Evolutionary conservation across 179 eudicot species (phyloP), one percentile per base, ranked within the genome.

Genomic region (Actinidia arguta): DNA sequence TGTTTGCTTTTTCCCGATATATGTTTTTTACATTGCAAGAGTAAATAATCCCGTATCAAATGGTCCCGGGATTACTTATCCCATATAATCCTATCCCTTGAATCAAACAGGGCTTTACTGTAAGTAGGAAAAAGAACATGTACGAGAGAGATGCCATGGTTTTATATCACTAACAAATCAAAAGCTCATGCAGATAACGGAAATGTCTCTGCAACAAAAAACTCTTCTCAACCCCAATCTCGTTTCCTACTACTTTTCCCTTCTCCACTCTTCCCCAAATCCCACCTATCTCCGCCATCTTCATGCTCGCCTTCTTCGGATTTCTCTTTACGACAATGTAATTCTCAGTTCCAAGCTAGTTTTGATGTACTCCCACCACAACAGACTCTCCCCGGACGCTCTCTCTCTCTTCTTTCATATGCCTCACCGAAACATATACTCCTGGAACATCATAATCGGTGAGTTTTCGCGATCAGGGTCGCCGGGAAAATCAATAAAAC

Each of bases 391-490:
- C 12, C 48, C 62, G 18, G 79, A 76, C 62, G 42, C 87, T 70
- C 12, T 82, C 5, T 72, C 69, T 13, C 56, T 82, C 72, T 88
- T 88, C 78, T 59, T 79, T 1, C 83, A 79, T 39, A 82, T 83
- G 11, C 81, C 82, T 3, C 79, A 80, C 63, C 73, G 71, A 61
- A 84, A 62, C 79, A 82, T 85, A 20, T 47, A 80, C 69, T 82
- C 87, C 31, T 88, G 91, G 89, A 86, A 88, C 82, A 82, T 87
- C 44, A 56, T 88, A 1, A 88, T 86, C 10, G 87, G 66, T 14
- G 82, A 78, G 56, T 64, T 88, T 36, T 78, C 79, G 16, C 85
- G 52, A 73, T 25, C 82, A 58, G 63, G 76, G 24, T 67, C 79
- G 72, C 62, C 82, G 22, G n/a, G 22, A 58, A 70, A 86, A 10